Base-by-base conservation (phyloP, 192 early-diverging fungal genomes). In the Gamsiella multidivaricata region DNA sequence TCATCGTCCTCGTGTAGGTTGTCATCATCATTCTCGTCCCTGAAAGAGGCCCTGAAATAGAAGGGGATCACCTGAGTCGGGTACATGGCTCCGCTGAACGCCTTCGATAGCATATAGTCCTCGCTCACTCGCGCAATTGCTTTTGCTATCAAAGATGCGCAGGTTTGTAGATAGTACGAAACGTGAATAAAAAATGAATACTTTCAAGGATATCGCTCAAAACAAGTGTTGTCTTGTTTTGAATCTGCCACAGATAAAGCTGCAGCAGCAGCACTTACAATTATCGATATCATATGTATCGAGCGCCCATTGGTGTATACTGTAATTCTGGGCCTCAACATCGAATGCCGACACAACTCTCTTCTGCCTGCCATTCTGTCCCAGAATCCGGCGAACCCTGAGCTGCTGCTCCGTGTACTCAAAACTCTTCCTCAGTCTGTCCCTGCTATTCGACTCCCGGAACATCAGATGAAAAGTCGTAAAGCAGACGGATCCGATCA, bases 1-100 rank as follows among this genome's bases (percentile, higher is more conserved):
- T 66, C 57, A 33, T 78, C 74, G 31, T 69, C 74, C 28, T 41
- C 46, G 39, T 57, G 74, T 6, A 61, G 31, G 29, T 69, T 52
- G n/a, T 78, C 74, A 22, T 78, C 66, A 14, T 69, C 66, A 28
- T 78, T 54, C 41, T 78, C 74, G 49, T 78, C 74, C 54, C 15
- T 31, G 49, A 78, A 78, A 1, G 74, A 78, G 22, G 87, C 84
- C 58, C 67, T 73, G 36, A 86, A 89, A 54, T 89, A 88, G 50
- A 85, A 89, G 3, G 88, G 88, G 36, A 88, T 84, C 41, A 89
- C 85, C 12, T 83, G 82, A 32, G 83, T 83, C 10, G 88, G 88
- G 17, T 83, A 81, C 83, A 89, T 85, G 0, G 84, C 84, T 25
- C 84, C 84, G 11, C 69, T 80, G 61, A 86, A 89, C 0, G 87